Evolutionary conservation across 208 protist genomes (phyloP), one percentile per base, ranked within the genome.

Genomic region (Leishmania arabica): DNA sequence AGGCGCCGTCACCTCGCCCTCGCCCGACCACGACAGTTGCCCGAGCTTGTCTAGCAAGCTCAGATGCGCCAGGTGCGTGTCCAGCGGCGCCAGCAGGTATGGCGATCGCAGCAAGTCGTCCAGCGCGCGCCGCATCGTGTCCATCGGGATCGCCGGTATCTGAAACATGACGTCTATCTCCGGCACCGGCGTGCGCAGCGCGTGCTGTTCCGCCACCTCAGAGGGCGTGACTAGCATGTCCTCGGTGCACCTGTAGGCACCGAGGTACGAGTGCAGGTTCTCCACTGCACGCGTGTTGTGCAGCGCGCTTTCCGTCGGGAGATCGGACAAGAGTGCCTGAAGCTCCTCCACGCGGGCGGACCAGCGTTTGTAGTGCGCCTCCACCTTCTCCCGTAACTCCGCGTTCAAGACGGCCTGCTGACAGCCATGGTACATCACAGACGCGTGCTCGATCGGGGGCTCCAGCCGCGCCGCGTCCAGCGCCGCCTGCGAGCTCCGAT

Each of bases 401-500:
- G 91, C 88, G 69, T 97, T 97, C 27, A 97, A 86, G 8, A 80
- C 90, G 21, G 83, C 84, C 80, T 97, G 93, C 86, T 97, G 93
- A 15, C 89, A 95, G 72, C 84, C 91, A 81, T 97, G 93, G 86
- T 93, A 95, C 68, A 84, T 79, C 37, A 83, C 62, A 17, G 76
- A 90, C 7, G 84, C 88, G 78, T 89, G 81, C 54, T 88, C 75
- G 62, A 97, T 93, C 1, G 93, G 92, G 1, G 73, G 84, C 78
- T 88, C 85, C 51, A 93, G 82, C 66, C 69, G 34, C 4, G 85
- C 88, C 51, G 80, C 71, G 1, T 53, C 54, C 15, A 89, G 68
- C 49, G 88, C 86, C 80, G 90, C 75, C 68, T 84, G 24, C 69
- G 81, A 58, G 66, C 70, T 78, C 75, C 86, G 74, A 7, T 71